Base-by-base conservation (phyloP, 2,329 filamentous ascomycete species). In the Rhytidhysteron rufulum region DNA sequence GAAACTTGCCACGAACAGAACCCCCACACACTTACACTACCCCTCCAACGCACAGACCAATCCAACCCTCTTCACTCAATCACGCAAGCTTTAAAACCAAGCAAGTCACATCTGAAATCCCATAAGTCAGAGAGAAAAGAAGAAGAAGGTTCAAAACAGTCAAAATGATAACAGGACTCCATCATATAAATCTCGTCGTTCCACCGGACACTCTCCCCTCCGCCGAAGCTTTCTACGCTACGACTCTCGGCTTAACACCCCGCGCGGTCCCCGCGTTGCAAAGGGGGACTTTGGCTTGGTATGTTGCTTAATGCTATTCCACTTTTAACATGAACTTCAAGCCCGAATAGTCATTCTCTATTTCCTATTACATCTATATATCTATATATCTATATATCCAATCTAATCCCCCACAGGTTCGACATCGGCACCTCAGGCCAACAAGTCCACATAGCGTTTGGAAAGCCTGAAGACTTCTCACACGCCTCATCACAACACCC, bases 381-480 rank as follows among this genome's bases (percentile, higher is more conserved):
- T n/a, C n/a, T n/a, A 19, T 13, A 5, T 4, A 39, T 31, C 17
- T 4, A 9, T 27, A 41, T 17, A 15, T 17, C 20, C 35, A 22
- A 4, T 29, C 24, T 13, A 27, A 37, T 22, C 33, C 9, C 20
- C 19, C 4, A 13, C 34, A 56, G 63, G 70, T 78, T 82, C 64
- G 75, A 83, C 51, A 75, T 82, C 40, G 75, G 69, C 11, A 63
- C 65, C 3, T 67, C 68, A 3, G 70, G 72, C 2, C 78, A 81
- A 53, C 77, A 81, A 60, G 66, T 82, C 11, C 78, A 82, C 51
- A 60, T 82, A 36, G 73, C 73, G 0, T 66, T 70, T 40, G 75
- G 73, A 0, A 51, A 63, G 1, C 70, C 70, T 22, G 65, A 71
- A 18, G 24, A 27, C 24, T 27, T 27, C 24, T 27, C 24, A 7